phyloP scores from a whole-genome alignment of 75 land plant genomes.

The Pinus tabuliformis region DNA sequence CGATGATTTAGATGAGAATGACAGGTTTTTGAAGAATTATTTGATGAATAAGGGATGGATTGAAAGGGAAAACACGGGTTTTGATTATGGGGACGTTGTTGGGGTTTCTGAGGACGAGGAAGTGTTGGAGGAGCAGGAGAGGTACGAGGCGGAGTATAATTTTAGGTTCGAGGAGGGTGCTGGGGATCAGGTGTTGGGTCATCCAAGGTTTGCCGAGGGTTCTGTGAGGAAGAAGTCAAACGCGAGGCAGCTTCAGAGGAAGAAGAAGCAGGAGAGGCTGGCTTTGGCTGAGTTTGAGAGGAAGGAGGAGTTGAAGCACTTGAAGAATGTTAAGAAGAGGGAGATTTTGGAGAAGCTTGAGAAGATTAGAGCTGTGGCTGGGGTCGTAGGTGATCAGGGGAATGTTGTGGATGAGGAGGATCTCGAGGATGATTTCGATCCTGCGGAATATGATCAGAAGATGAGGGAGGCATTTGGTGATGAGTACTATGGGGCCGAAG shows the following conservation, averaged over 20 bases:
- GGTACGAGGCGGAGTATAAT: constrained; percentile 69
- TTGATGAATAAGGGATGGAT: constrained; percentile 69
- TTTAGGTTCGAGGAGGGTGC: constrained; percentile 64
- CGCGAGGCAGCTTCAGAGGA: constrained; percentile 64
- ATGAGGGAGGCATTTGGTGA: constrained; percentile 80
- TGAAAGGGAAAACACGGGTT: constrained; percentile 24
- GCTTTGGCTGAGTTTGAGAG: constrained; percentile 61
- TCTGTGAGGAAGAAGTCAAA: constrained; percentile 84
- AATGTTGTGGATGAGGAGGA: constrained; percentile 39
- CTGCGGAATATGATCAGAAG: constrained; percentile 85
- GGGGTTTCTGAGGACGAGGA: constrained; percentile 74
- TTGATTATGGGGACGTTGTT: constrained; percentile 29
- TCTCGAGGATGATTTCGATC: constrained; percentile 94
- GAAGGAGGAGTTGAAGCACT: constrained; percentile 81
- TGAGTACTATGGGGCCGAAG: constrained; percentile 72
- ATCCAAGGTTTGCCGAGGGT: constrained; percentile 67
- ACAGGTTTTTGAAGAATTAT: constrained; percentile 74
- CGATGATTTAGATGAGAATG: constrained; percentile 61
- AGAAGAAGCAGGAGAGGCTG: constrained; percentile 78
- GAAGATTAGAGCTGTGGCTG: constrained; percentile 71
- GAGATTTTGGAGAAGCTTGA: constrained; percentile 80
- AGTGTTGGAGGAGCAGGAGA: constrained; percentile 79
- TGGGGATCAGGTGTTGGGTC: constrained; percentile 71
- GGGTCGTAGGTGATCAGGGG: constrained; percentile 30
- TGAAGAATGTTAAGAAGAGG: constrained; percentile 95